Base-by-base conservation (phyloP, 306 rosid genomes). In the Dryas alaskensis region DNA sequence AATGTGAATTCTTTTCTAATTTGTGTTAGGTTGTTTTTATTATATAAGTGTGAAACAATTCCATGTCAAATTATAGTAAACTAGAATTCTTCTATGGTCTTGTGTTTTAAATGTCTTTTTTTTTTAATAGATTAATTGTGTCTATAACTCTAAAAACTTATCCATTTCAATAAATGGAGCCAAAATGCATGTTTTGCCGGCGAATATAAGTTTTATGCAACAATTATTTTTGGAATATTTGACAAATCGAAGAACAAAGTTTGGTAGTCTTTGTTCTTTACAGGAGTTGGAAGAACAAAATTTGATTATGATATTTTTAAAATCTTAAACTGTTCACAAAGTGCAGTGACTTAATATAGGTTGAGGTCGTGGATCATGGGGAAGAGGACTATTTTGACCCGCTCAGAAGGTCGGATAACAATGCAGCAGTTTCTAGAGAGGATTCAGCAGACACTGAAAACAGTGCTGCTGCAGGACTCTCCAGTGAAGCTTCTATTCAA, bases 331-430 rank as follows among this genome's bases (percentile, higher is more conserved):
- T 57, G 10, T 49, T 70, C 7, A 73, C 45, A 19, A 54, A 73
- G 22, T 72, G 79, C 54, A 47, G 63, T 50, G 45, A 37, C 65
- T 46, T 55, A 45, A 64, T 78, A 65, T 73, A 94, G 98, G 87
- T 80, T 53, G 82, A 72, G 55, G 72, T 60, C 46, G 79, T 73
- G 51, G 88, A 85, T 69, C 17, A 52, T 78, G 87, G 73, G 76
- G 79, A 77, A 25, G 16, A 22, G 27, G 86, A 81, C 77, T 91
- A 87, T 76, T 81, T 80, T 77, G 98, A 94, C 65, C 98, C 97
- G 11, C 86, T 94, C 43, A 89, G 98, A 84, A 88, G 79, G 73
- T 80, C 73, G 54, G 81, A 75, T 58, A 76, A 69, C 74, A 65
- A 79, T 69, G 81, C 79, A 51, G 73, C 80, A 7, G 81, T 74